Evolutionary conservation across 352 stramenopile genomes (phyloP), one percentile per base, ranked within the genome.

Genomic region (Phytophthora citrophthora): DNA sequence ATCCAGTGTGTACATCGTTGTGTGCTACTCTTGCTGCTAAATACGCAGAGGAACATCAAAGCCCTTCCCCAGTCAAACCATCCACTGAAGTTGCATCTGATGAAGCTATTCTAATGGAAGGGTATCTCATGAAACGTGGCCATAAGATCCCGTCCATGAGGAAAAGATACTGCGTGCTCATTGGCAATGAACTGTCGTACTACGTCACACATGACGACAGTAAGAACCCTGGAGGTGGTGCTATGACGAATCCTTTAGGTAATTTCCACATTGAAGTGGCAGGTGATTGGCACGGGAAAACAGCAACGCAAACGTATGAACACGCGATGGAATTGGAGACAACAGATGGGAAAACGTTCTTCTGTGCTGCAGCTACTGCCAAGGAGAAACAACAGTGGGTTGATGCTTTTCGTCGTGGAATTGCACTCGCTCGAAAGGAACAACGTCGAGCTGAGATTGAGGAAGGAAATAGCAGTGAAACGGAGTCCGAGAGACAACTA

Each of bases 151-250:
- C 83, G 7, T 91, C 83, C 2, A 91, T 94, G 83, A 68, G 79
- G 12, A 92, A 91, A 49, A 75, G 80, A 45, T 94, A 91, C 62
- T 91, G 80, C 18, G 77, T 93, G 15, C 64, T 94, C 0, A 32
- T 79, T 5, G 69, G 77, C 31, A 77, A 84, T 12, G 67, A 76
- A 4, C 58, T 94, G 15, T 74, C 64, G 29, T 91, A 91, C 57
- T 94, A 77, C 49, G 71, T 85, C 4, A 93, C 86, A 2, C 72
- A 91, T 41, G 80, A 91, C 11, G 86, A 94, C 57, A 90, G 76
- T 27, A 70, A 81, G 13, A 80, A 83, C 36, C 48, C 64, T 49
- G 64, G 61, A 9, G 57, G 68, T 43, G 64, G 64, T 5, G 64
- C 64, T 16, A 73, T 49, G 13, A 69, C 65, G n/a, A 45, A 40